Base-by-base conservation (phyloP, 345 rosid species). In the Xanthoceras sorbifolium region DNA sequence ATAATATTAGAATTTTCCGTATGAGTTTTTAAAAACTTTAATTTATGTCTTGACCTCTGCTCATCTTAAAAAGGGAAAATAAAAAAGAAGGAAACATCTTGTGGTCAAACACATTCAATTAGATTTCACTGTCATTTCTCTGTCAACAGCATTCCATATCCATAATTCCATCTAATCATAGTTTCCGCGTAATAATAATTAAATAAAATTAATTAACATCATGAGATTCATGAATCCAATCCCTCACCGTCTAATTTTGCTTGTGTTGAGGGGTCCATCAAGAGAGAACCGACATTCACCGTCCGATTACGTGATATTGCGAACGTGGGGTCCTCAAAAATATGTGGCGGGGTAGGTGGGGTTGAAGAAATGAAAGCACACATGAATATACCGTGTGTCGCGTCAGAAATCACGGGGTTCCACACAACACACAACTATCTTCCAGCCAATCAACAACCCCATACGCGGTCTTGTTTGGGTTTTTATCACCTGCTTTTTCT, bases 401-500 rank as follows among this genome's bases (percentile, higher is more conserved):
- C 85, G 90, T 78, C 89, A 69, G 46, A 71, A 50, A 79, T 89
- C 87, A 84, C 90, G 92, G 89, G 61, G 75, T 10, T 5, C 12
- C 5, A 12, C 67, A 6, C n/a, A n/a, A n/a, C n/a, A n/a, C n/a
- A n/a, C n/a, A n/a, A n/a, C 48, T 25, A 0, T n/a, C 72, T 14
- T 60, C 83, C 82, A 36, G 61, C 74, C 15, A 54, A n/a, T 17
- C 32, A 4, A 1, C 26, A 14, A 3, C 40, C 69, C 40, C 69
- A 20, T 17, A 62, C 77, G 81, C 84, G 81, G 78, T 76, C 80
- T 26, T 52, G 4, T 17, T 26, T 18, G 2, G 22, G 3, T 36
- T 48, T 22, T 29, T 17, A 14, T 67, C 57, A 7, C 29, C 77
- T 57, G 59, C 78, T n/a, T 18, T n/a, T 6, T 4, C 2, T 22